Base-by-base conservation (phyloP, 2,329 filamentous ascomycete genomes). In the Passalora sequoiae region DNA sequence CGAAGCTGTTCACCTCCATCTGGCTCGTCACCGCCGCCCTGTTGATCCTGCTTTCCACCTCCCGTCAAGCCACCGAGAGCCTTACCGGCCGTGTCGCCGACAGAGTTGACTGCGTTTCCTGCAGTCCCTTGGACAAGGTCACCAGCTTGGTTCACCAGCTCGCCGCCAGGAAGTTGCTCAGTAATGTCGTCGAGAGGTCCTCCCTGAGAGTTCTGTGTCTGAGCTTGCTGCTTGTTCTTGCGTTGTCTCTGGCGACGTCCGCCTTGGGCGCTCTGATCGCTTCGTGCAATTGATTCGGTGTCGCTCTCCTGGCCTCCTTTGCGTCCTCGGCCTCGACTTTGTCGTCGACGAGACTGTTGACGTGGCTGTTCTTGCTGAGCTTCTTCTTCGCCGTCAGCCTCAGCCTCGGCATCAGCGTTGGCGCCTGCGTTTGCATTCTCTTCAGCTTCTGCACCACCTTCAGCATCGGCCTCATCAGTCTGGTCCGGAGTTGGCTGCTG, bases 41-140 rank as follows among this genome's bases (percentile, higher is more conserved):
- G 46, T 21, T 56, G 51, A 12, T 48, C 40, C 21, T 53, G 40
- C 43, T 54, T 40, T 38, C 47, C 49, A 20, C 68, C 68, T 19
- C 71, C 71, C 12, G 70, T 73, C 44, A 73, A 56, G 16, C 71
- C 71, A 38, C 69, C 70, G 6, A 73, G 62, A 9, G 71, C 68
- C 54, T 73, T 68, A 41, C 67, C 66, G 15, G 63, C 66, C 17
- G 66, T 68, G 49, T 69, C 55, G 38, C 69, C 69, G 21, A 71
- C 71, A 40, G 67, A 63, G 51, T 65, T 64, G 33, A 68, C 61
- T 9, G 68, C 67, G 22, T 62, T 55, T 46, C 73, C 73, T 29
- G 71, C 73, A n/a, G 73, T 76, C 57, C 74, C 65, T 57, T 75
- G 70, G 19, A 80, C 76, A 55, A 78, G 71, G 47, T 78, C 75